Conservation (phyloP, 2,329 filamentous ascomycete species). For the Purpureocillium takamizusanense region DNA sequence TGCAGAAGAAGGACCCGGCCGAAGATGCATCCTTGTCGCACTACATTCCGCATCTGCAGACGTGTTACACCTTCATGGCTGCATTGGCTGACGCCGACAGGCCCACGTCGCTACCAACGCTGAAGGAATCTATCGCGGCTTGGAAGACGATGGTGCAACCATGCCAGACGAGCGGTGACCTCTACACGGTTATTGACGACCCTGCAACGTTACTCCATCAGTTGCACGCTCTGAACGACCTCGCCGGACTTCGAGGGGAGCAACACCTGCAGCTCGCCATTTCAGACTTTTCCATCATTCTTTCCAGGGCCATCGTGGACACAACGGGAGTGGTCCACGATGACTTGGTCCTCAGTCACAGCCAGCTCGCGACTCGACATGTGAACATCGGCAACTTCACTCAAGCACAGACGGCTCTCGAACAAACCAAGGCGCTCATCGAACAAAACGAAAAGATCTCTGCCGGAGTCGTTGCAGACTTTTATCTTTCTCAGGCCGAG, state of each 20-base stretch:
- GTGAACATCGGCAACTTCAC: conserved; percentile 41
- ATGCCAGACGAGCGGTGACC: conserved; percentile 28
- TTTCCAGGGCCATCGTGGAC: conserved; percentile 28
- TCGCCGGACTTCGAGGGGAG: conserved; percentile 41
- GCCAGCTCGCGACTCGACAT: conserved; percentile 42
- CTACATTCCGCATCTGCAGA: conserved; percentile 39
- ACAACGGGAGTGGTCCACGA: conserved; percentile 22
- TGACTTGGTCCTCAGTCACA: conserved; percentile 34
- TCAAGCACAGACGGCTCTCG: conserved; percentile 44
- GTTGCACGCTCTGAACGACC: conserved; percentile 40
- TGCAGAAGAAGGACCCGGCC: conserved; percentile 26
- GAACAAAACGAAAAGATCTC: conserved; percentile 26
- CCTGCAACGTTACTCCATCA: conserved; percentile 38
- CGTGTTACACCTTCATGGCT: conserved; percentile 33
- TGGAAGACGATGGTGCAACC: conserved; percentile 35
- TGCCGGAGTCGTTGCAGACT: conserved; percentile 34
- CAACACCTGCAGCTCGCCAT: conserved; percentile 35
- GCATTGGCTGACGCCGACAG: conserved; percentile 30
- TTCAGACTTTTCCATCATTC: conserved; percentile 32
- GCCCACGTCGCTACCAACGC: conserved; percentile 18
- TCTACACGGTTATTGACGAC: conserved; percentile 39
- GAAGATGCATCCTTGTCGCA: conserved; percentile 35
- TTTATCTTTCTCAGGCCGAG: conserved; percentile 66
- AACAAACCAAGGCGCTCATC: conserved; percentile 43
- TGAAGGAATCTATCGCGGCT: conserved; percentile 25